Conservation (phyloP, 208 protist species). For the Jaenimonas drosophilae region DNA sequence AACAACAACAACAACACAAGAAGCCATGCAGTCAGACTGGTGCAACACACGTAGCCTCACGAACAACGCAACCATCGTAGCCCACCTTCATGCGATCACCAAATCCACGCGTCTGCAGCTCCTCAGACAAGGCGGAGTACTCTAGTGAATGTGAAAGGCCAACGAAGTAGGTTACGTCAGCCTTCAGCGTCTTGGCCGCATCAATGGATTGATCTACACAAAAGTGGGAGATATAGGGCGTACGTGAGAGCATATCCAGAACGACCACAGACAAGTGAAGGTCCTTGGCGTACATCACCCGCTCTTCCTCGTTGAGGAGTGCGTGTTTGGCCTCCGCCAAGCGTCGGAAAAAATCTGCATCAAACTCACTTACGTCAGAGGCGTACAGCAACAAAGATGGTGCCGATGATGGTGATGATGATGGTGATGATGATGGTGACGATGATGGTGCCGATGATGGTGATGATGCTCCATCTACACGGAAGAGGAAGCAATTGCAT, state of each 20-base stretch:
- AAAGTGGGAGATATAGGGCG: slow-evolving; percentile 33
- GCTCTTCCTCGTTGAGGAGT: slow-evolving; percentile 1
- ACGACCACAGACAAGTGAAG: slow-evolving; percentile 20
- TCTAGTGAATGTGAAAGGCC: slow-evolving; percentile 44
- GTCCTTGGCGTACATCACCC: background rate
- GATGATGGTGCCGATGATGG: background rate
- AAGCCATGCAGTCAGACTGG: no score
- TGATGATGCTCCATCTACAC: slow-evolving; percentile 6
- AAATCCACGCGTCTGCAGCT: slow-evolving; percentile 13
- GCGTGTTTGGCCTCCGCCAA: slow-evolving; percentile 13
- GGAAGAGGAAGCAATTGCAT: slow-evolving; percentile 42
- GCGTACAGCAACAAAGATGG: slow-evolving; percentile 30
- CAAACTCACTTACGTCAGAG: slow-evolving; percentile 37
- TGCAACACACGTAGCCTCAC: slow-evolving; percentile 8
- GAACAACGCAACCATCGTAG: slow-evolving; percentile 44
- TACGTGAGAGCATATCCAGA: slow-evolving; percentile 35
- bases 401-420: background rate
- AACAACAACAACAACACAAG: no score
- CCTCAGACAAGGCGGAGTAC: slow-evolving; percentile 16
- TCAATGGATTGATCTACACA: slow-evolving; percentile 19
- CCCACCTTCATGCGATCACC: slow-evolving; percentile 23
- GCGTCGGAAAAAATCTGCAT: slow-evolving; percentile 10
- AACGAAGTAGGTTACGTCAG: slow-evolving; percentile 38
- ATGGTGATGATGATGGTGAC: background rate
- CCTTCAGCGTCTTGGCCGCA: slow-evolving; percentile 16